Percentiles rank a stretch among this genome's conserved stretches.
phyloP scores from a whole-genome alignment of 78 protist species.

The Dictyostelium capitatum region DNA sequence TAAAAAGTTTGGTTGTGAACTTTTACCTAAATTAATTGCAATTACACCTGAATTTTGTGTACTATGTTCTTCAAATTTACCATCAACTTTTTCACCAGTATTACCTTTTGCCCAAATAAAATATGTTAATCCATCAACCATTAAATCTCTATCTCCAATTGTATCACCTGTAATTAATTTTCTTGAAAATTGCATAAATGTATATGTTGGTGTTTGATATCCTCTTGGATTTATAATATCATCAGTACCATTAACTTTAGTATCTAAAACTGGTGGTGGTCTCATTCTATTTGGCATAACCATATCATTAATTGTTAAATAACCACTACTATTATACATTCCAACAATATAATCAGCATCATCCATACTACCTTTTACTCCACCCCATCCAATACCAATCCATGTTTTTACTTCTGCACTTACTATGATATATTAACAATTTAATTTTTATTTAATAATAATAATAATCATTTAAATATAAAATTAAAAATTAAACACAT shows the following conservation, averaged over 20 bases:
- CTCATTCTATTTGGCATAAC: neutral
- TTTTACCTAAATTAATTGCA: neutral
- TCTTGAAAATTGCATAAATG: constrained; percentile 15
- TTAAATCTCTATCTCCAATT: constrained; percentile 27
- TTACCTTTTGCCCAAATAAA: constrained; percentile 64
- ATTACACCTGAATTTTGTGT: constrained; percentile 21
- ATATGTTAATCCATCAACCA: no score
- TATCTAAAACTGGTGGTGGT: neutral
- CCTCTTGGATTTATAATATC: constrained; percentile 36
- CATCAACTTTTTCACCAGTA: no score
- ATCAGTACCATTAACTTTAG: constrained; percentile 1
- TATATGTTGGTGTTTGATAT: constrained; percentile 31
- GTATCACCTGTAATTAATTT: constrained; percentile 32
- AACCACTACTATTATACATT: neutral
- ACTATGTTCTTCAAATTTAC: neutral
- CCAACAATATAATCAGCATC: constrained; percentile 34
- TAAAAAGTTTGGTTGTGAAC: no score
- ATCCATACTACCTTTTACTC: neutral
- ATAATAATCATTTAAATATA: no score
- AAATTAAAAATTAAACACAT: no score
- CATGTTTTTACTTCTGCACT: constrained; percentile 15
- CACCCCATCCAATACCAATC: constrained; percentile 16
- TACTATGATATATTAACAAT: neutral
- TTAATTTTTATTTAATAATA: no score
- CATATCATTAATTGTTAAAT: constrained; percentile 19